Percentiles rank a stretch among this genome's conserved stretches.
These are phyloP conservation scores for Jamesozyma piceae DNA, from an alignment of 805 yeast genomes.

Conservation along the genomic window DNA sequence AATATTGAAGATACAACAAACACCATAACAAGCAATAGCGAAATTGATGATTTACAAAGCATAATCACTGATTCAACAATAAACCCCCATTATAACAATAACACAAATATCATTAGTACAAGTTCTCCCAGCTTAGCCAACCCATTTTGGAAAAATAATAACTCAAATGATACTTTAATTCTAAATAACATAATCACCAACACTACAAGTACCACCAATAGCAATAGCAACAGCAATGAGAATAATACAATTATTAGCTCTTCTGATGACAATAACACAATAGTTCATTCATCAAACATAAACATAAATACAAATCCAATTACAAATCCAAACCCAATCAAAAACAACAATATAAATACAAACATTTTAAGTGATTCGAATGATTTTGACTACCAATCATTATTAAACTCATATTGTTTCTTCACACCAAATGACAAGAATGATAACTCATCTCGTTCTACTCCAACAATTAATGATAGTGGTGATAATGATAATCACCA, in stretches of 20 bases:
- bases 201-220: background rate
- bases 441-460: background rate
- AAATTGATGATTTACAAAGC: slow-evolving; percentile 5
- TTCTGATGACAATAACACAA: background rate
- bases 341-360: too few species aligned
- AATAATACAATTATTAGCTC: background rate
- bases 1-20: background rate
- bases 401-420: slow-evolving; percentile 23
- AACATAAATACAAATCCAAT: too few species aligned
- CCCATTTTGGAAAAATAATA: background rate
- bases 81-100: slow-evolving; percentile 4
- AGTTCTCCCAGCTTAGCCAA: background rate
- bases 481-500: too few species aligned
- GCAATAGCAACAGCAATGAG: background rate
- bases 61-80: slow-evolving; percentile 15
- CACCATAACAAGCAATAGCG: slow-evolving; percentile 1
- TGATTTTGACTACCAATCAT: slow-evolving; percentile 20
- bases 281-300: background rate
- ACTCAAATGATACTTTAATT: background rate
- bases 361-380: background rate
- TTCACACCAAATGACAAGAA: slow-evolving; percentile 8
- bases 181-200: slow-evolving; percentile 9
- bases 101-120: background rate
- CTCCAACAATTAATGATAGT: too few species aligned
- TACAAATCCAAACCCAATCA: too few species aligned